A percentile compares a stretch with the other conserved stretches of the same genome.
These are phyloP conservation scores for Puccinellia tenuiflora DNA, from an alignment of 176 grass and related monocot genomes.

Conservation along the genomic window DNA sequence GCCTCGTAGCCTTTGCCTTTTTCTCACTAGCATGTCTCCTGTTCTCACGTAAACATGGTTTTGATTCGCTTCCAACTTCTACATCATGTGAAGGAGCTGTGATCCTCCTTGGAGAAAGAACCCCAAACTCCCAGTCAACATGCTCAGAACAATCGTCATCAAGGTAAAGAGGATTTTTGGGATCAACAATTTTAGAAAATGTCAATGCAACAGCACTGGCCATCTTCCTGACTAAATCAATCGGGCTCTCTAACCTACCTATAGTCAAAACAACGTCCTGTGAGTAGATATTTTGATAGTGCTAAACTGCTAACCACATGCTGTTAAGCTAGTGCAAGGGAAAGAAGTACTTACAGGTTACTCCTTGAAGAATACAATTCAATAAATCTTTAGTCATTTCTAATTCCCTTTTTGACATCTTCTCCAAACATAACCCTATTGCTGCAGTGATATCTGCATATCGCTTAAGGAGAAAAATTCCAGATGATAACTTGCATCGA, in stretches of 20 bases:
- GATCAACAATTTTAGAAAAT: slow-evolving; percentile 94
- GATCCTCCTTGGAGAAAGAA: slow-evolving; percentile 54
- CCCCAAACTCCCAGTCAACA: slow-evolving; percentile 82
- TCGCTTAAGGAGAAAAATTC: slow-evolving; percentile 41
- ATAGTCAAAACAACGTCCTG: slow-evolving; percentile 28
- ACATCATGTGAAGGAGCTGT: slow-evolving; percentile 32
- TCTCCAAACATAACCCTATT: slow-evolving; percentile 87
- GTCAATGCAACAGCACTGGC: slow-evolving; percentile 77
- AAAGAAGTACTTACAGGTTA: slow-evolving; percentile 63
- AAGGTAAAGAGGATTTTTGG: slow-evolving; percentile 85
- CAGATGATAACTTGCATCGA: slow-evolving; percentile 15
- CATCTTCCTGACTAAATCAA: slow-evolving; percentile 87
- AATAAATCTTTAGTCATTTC: slow-evolving; percentile 79
- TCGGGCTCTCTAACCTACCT: slow-evolving; percentile 96
- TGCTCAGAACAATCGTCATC: slow-evolving; percentile 78
- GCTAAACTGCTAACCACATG: not conserved
- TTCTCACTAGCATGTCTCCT: slow-evolving; percentile 45
- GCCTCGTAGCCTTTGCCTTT: slow-evolving; percentile 40
- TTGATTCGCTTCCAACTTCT: slow-evolving; percentile 38
- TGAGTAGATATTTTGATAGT: slow-evolving; percentile 11
- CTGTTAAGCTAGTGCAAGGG: slow-evolving; percentile 20
- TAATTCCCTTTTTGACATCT: slow-evolving; percentile 70
- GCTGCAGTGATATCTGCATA: slow-evolving; percentile 83
- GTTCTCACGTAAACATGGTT: slow-evolving; percentile 30
- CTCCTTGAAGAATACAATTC: slow-evolving; percentile 89